Percentiles rank a stretch among this genome's conserved stretches.
Evolutionary conservation across 192 early-diverging fungal genomes (phyloP).

Genomic region (Backusella mclennaniae): DNA sequence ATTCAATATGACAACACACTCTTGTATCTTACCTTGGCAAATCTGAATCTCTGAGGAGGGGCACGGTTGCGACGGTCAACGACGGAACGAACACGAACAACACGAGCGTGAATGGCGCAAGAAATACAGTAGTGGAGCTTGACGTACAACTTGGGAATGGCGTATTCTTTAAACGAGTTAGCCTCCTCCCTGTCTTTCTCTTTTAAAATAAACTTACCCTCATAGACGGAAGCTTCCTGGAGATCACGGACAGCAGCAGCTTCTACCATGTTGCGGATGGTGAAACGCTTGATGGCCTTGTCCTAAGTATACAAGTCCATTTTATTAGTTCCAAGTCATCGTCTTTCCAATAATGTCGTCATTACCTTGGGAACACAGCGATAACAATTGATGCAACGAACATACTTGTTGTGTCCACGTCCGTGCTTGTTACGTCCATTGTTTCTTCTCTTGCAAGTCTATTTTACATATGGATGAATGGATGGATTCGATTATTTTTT

Average conservation of each 20-base stretch:
- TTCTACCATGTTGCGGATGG: conserved; percentile 99
- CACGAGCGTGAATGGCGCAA: conserved; percentile 94
- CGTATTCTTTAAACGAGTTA: conserved; percentile 58
- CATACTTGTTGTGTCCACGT: conserved; percentile 95
- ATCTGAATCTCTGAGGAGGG: conserved; percentile 91
- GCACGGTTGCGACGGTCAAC: conserved; percentile 88
- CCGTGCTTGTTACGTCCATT: conserved; percentile 99
- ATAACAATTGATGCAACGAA: conserved; percentile 99
- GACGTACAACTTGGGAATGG: conserved; percentile 98
- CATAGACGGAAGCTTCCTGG: conserved; percentile 93
- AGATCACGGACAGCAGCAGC: conserved; percentile 96
- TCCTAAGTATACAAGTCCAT: conserved; percentile 41
- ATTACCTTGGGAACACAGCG: conserved; percentile 76
- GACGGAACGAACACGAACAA: conserved; percentile 93
- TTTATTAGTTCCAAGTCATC: too few relatives aligned
- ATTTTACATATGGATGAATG: background rate
- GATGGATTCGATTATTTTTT: background rate
- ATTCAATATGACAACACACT: background rate
- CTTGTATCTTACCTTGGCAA: conserved; percentile 59
- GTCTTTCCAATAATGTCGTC: too few relatives aligned
- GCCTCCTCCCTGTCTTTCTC: too few relatives aligned
- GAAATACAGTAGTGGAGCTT: conserved; percentile 98
- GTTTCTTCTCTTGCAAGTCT: conserved; percentile 99
- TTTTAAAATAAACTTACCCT: conserved; percentile 47
- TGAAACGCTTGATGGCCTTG: conserved; percentile 99